Evolutionary conservation across 1,284 basidiomycete genomes (phyloP), one percentile per base, ranked within the genome.

Genomic region (Ustilago sp.): DNA sequence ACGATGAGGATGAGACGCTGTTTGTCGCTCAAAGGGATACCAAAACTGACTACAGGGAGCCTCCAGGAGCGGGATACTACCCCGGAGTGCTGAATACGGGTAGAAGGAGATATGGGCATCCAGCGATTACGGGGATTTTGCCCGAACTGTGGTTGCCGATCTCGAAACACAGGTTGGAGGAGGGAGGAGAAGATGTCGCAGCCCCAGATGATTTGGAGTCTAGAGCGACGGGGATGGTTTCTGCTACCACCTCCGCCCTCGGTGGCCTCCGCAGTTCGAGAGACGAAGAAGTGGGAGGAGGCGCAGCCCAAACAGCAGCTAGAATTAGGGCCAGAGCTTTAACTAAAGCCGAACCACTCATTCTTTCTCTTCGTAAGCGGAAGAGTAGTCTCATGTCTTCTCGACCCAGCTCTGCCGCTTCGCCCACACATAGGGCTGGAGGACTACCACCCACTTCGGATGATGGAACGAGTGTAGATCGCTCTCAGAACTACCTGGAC

Each of bases 1-100:
- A 90, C 92, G 64, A 89, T 92, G 66, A 94, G 82, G 95, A 97
- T 82, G 95, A 97, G 78, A 95, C 93, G 2, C 86, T 98, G 35
- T 98, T 98, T 83, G 93, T 97, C 43, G 95, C 87, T 3, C 80
- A 79, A 32, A 74, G 83, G 47, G 85, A 83, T 58, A 51, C 63
- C 6, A 81, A 83, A 67, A 83, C 81, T 13, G 80, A 83, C 52
- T 83, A 83, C 36, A 54, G 80, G 19, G 82, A 84, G 62, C 83
- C 83, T 17, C 80, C 83, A 0, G 69, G 70, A 2, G 74, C 72
- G 0, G 76, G 76, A 5, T 83, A 82, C 54, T 82, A 81, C 47
- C 73, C 68, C 0, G 83, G 83, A 1, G 80, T 81, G 35, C 61
- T 84, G n/a, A 79, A 82, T 45, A 79, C 77, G 19, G 76, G 76